A percentile compares a stretch with the other conserved stretches of the same genome.
Evolutionary conservation across 129 eudicot species (phyloP).

Genomic region (Saussurea involucrata): DNA sequence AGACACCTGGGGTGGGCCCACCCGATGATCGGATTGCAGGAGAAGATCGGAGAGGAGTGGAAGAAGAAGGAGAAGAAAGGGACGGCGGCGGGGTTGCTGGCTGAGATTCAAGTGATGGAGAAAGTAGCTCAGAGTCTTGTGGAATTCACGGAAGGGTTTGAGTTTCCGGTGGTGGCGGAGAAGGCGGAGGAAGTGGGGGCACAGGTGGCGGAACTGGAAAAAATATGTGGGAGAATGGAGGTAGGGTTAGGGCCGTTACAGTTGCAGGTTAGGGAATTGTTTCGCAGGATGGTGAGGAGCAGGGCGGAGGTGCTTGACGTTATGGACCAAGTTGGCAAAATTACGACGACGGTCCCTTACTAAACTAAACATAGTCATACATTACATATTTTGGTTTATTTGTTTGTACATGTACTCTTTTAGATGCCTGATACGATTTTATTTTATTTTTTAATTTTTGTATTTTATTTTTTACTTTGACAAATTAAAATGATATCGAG

Average conservation of each 20-base stretch:
- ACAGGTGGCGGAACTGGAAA: conserved; percentile 62
- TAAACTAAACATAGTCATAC: conserved; percentile 14
- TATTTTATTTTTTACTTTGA: not conserved
- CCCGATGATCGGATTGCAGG: conserved; percentile 60
- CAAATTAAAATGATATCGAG: not conserved
- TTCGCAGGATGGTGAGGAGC: conserved; percentile 89
- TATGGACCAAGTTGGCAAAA: conserved; percentile 63
- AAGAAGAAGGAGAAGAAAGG: conserved; percentile 74
- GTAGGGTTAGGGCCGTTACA: conserved; percentile 82
- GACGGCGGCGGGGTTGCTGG: conserved; percentile 54
- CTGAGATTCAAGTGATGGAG: conserved; percentile 71
- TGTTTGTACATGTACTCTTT: conserved; percentile 10
- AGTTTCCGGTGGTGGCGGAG: conserved; percentile 67
- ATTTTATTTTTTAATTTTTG: not conserved
- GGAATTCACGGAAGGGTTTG: conserved; percentile 55
- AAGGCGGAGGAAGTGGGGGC: conserved; percentile 57
- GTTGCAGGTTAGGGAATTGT: conserved; percentile 75
- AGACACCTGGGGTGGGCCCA: conserved; percentile 61
- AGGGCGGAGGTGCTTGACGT: conserved; percentile 74
- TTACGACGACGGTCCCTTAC: conserved; percentile 35
- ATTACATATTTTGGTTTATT: not conserved
- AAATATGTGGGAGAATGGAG: conserved; percentile 64
- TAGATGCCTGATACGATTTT: not conserved
- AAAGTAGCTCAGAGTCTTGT: conserved; percentile 46
- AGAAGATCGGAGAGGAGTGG: conserved; percentile 88